Evolutionary conservation across 225 moss, liverwort and hornwort species (phyloP), one percentile per base, ranked within the genome.

Genomic region (Takakia lepidozioides): DNA sequence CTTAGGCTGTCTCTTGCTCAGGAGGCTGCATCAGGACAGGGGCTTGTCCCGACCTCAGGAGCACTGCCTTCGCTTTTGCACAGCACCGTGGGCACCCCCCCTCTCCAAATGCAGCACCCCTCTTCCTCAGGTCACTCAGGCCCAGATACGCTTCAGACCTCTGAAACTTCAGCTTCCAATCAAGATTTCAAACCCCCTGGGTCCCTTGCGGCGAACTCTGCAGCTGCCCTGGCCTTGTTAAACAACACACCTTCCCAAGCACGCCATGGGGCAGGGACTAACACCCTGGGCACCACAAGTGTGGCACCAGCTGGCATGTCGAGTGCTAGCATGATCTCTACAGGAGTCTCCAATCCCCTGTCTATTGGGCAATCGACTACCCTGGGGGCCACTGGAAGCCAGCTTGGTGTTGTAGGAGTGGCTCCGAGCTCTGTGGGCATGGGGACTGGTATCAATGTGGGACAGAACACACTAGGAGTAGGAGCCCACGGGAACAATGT

Each of bases 231-330:
- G 41, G 75, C 57, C 42, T 67, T 83, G 40, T 51, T 88, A 53
- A 78, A 42, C 28, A 84, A 75, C 51, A 83, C 68, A 64, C 67
- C 83, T 20, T 58, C 83, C 32, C 88, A 83, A 60, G 60, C 92
- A 37, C 92, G 83, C 57, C 85, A 88, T 69, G 76, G 76, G 59
- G 66, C 86, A 24, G 79, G 74, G 59, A 39, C 86, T 32, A 55
- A 68, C 38, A 60, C 86, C 20, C 51, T 93, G 66, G 80, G 85
- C 37, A 45, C 62, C 54, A 68, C 51, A 43, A 80, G 67, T 65
- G 81, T 80, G 42, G 85, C 70, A 35, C 42, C 84, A 28, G 61
- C 71, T 21, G 55, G 83, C 41, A 55, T 75, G 48, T 54, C 76
- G 44, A 70, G 60, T 41, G 54, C 73, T 9, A 62, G 36, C 41